Evolutionary conservation across 495 filamentous ascomycete species (phyloP).

Genomic region (Neurospora terricola): DNA sequence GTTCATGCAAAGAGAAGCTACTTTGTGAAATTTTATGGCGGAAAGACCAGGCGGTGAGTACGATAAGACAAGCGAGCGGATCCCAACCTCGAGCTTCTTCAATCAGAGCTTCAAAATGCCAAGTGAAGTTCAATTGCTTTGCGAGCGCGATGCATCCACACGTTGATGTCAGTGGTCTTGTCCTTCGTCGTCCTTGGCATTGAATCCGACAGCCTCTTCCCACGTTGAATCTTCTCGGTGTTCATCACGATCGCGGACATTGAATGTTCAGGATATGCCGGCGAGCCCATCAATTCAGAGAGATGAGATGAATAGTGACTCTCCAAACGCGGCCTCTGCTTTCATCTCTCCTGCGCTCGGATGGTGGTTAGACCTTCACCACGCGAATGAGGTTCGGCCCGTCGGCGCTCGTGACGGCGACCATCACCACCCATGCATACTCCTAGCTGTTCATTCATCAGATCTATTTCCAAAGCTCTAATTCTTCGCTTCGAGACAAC

Average conservation of each 20-base stretch:
- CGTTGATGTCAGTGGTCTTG: not conserved
- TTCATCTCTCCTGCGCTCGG: not conserved
- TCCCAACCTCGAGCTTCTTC: not conserved
- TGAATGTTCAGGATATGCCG: not conserved
- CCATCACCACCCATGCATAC: not conserved
- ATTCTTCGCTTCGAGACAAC: not conserved
- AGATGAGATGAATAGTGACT: not conserved
- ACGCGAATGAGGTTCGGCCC: not conserved
- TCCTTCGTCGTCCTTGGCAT: not conserved
- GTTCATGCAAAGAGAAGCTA: not conserved
- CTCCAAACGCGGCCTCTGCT: not conserved
- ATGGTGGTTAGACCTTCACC: not conserved
- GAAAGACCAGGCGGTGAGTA: not conserved
- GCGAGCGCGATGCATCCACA: not conserved
- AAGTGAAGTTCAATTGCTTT: not conserved
- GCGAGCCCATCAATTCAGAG: too few species aligned
- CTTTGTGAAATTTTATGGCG: not conserved
- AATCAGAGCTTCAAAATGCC: not conserved
- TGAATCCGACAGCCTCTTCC: not conserved
- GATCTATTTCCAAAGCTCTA: not conserved
- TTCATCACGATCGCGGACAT: not conserved
- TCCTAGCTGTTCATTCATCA: not conserved
- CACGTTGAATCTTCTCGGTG: not conserved
- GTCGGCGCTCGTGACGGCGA: not conserved
- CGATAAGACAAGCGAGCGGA: not conserved